Evolutionary conservation across 176 grass and related monocot genomes (phyloP), one percentile per base, ranked within the genome.

Genomic region (Bonia amplexicaulis): DNA sequence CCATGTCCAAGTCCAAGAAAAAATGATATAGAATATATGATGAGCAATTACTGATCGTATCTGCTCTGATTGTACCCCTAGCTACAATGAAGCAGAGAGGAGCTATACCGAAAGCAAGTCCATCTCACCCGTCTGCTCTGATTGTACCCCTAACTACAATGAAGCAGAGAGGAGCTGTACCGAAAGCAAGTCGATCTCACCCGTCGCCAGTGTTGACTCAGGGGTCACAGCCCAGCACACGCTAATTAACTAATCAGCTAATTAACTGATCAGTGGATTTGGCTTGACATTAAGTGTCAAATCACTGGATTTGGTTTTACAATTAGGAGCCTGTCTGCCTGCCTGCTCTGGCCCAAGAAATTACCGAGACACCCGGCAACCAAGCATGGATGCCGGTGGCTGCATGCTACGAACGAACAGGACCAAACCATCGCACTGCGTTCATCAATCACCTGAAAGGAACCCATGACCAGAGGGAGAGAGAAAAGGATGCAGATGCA

Each of bases 311-410:
- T n/a, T n/a, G n/a, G 71, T 81, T 85, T 20, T 9, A 42, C 12
- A 55, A 25, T 15, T 9, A 16, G 23, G 77, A 80, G 69, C 49
- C 22, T 85, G 82, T 16, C 71, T 60, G 69, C 49, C 22, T 85
- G 82, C 12, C 71, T 60, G 67, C 12, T 66, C 66, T 83, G 81
- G 87, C 60, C 60, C 15, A 74, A 17, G 76, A 66, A 85, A 63
- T 82, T 77, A 86, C 85, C 35, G 9, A 7, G 22, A 33, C 69
- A 74, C 69, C 69, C 70, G 85, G 78, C 61, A 73, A 79, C 75
- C 73, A 40, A 31, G 9, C 76, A 79, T 27, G 74, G 10, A 63
- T 45, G 9, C 54, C 16, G 41, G 59, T 23, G 23, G 26, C 44
- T 42, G 45, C 71, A 42, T 12, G 23, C 40, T 5, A 60, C 9